phyloP scores from a whole-genome alignment of 2,329 filamentous ascomycete species.

The Podosphaera fusca region DNA sequence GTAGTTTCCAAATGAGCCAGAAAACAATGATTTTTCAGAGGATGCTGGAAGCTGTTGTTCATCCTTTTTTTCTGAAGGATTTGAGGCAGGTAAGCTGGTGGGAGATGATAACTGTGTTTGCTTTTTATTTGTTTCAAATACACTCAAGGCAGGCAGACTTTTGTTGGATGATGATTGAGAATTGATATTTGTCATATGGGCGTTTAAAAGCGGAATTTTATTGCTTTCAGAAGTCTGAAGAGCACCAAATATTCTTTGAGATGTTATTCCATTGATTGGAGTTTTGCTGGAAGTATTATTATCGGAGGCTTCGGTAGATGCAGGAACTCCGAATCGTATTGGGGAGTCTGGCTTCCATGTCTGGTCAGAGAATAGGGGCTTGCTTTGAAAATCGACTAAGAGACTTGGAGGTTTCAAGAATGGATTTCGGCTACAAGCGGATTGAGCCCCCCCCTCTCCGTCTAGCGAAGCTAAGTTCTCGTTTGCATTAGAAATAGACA shows the following conservation, averaged over 20 bases:
- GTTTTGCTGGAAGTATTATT: constrained; percentile 5
- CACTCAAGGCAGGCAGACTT: neutral
- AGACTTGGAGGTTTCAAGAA: constrained; percentile 3
- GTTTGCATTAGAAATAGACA: no score
- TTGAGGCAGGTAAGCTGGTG: neutral
- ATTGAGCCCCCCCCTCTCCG: no score
- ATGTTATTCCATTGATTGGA: constrained; percentile 7
- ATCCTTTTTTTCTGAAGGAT: neutral
- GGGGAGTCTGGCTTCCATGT: constrained; percentile 27
- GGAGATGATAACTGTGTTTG: neutral
- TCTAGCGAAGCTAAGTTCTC: no score
- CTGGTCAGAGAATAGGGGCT: constrained; percentile 18
- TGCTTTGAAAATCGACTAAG: constrained; percentile 6
- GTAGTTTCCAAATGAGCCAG: constrained; percentile 2
- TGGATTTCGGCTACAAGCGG: no score
- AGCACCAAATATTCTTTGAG: constrained; percentile 2
- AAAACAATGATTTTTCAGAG: neutral
- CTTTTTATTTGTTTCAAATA: neutral
- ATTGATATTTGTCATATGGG: neutral
- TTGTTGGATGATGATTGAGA: neutral
- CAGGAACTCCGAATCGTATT: constrained; percentile 19
- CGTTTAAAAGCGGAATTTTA: neutral
- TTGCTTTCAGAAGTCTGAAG: neutral
- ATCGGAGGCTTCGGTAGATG: constrained; percentile 4
- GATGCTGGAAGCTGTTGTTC: neutral